These are phyloP conservation scores for Vigna nakashimae DNA, from an alignment of 306 rosid genomes.

Conservation along the genomic window DNA sequence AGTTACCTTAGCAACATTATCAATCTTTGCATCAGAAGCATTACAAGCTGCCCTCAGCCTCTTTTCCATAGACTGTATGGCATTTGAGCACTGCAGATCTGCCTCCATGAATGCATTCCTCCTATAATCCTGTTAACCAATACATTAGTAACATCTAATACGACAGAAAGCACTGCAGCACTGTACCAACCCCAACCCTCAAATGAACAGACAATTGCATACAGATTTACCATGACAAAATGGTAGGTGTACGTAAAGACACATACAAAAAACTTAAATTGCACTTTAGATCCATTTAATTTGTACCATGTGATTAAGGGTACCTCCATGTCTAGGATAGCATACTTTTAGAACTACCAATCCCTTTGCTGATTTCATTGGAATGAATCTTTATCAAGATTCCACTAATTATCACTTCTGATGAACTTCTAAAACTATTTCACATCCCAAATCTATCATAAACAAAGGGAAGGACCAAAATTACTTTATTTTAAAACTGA, in stretches of 20 bases:
- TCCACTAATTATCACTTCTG: too few relatives aligned
- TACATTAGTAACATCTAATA: slow-evolving; percentile 30
- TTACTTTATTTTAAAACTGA: background rate
- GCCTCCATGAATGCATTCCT: slow-evolving; percentile 89
- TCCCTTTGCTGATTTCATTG: too few relatives aligned
- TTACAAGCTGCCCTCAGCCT: slow-evolving; percentile 92
- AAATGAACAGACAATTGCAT: background rate
- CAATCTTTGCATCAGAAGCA: slow-evolving; percentile 77
- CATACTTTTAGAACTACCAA: too few relatives aligned
- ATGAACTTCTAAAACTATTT: too few relatives aligned
- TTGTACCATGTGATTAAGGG: background rate
- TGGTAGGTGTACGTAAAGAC: background rate
- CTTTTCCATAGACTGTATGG: slow-evolving; percentile 89
- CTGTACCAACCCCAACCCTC: background rate
- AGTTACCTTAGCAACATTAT: slow-evolving; percentile 79
- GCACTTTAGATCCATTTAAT: background rate
- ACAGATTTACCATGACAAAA: background rate
- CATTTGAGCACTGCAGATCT: slow-evolving; percentile 76
- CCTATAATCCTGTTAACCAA: slow-evolving; percentile 81
- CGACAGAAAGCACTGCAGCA: background rate
- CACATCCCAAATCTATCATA: background rate
- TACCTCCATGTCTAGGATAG: background rate
- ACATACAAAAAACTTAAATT: background rate
- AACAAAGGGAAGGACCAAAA: background rate
- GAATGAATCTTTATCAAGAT: too few relatives aligned